These are phyloP conservation scores for Helicostylum pulchrum DNA, from an alignment of 192 early-diverging fungal species.

Conservation along the genomic window DNA sequence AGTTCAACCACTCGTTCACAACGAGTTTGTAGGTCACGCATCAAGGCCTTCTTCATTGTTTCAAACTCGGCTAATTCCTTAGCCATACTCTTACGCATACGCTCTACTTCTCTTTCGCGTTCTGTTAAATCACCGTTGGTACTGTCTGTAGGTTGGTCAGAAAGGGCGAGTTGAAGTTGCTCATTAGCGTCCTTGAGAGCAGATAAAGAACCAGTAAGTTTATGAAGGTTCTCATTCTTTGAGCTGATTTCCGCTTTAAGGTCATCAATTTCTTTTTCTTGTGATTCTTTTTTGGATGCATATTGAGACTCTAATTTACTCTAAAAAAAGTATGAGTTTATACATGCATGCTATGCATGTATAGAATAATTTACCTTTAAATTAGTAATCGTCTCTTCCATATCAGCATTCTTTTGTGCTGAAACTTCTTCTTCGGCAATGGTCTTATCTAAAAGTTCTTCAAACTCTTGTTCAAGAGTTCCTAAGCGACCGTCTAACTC, in stretches of 20 bases:
- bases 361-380: conserved; percentile 52
- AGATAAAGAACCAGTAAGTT: conserved; percentile 54
- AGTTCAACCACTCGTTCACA: conserved; percentile 98
- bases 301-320: conserved; percentile 86
- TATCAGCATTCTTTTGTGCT: conserved; percentile 49
- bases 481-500: conserved; percentile 70
- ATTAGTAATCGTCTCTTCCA: conserved; percentile 79
- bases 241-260: conserved; percentile 67
- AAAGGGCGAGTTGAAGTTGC: conserved; percentile 42
- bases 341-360: neutral
- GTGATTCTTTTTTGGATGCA: conserved; percentile 71
- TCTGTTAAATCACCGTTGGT: conserved; percentile 32
- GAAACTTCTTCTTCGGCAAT: conserved; percentile 72
- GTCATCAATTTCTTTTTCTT: conserved; percentile 74
- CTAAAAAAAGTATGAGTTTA: conserved; percentile 15
- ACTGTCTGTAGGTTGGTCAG: conserved; percentile 16
- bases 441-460: conserved; percentile 76
- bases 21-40: conserved; percentile 96
- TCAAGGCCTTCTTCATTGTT: conserved; percentile 96
- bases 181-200: conserved; percentile 66
- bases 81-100: conserved; percentile 58
- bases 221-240: conserved; percentile 70
- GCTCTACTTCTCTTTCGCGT: conserved; percentile 74
- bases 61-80: conserved; percentile 85
- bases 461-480: conserved; percentile 75